Base-by-base conservation (phyloP, 345 rosid species). In the Cardamine resedifolia region DNA sequence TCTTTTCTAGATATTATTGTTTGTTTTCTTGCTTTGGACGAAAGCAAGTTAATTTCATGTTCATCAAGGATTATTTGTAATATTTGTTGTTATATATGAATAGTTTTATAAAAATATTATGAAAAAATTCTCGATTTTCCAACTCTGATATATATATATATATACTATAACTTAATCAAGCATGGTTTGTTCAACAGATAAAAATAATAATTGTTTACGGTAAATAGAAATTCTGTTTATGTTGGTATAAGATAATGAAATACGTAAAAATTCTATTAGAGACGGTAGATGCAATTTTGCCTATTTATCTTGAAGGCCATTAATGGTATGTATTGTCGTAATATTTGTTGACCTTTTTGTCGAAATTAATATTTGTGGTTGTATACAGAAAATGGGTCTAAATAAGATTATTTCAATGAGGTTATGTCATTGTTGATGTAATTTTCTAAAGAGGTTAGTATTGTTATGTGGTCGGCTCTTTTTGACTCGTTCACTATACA, bases 21-120 rank as follows among this genome's bases (percentile, higher is more conserved):
- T 68, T 76, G 79, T 76, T 76, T 64, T 76, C 79, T 70, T 76
- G 79, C 71, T 76, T 56, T 38, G 43, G 31, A 44, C 1, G 51
- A 70, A 70, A 70, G 75, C 67, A 76, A 64, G 79, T 70, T 70
- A 56, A 63, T 63, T 69, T 57, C 34, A 76, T 68, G 45, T 68
- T 44, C 10, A 41, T 61, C n/a, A 41, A 41, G 31, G 49, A 43
- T 67, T 47, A 49, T 67, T 31, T 58, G 73, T 66, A 74, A 68
- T 43, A 52, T 44, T 51, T 66, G 3, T 10, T 41, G 56, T 74
- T 51, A 58, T 38, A 36, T 18, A 59, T 10, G 34, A 20, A 10
- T 44, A 20, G 76, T 26, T 65, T 49, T 47, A 12, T 52, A 43
- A 15, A n/a, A 43, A 15, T 43, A 43, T 15, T 43, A 43, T 2